A percentile compares a stretch with the other conserved stretches of the same genome.
phyloP scores from a whole-genome alignment of 1,139 yeast genomes.

The Spathaspora sp. region DNA sequence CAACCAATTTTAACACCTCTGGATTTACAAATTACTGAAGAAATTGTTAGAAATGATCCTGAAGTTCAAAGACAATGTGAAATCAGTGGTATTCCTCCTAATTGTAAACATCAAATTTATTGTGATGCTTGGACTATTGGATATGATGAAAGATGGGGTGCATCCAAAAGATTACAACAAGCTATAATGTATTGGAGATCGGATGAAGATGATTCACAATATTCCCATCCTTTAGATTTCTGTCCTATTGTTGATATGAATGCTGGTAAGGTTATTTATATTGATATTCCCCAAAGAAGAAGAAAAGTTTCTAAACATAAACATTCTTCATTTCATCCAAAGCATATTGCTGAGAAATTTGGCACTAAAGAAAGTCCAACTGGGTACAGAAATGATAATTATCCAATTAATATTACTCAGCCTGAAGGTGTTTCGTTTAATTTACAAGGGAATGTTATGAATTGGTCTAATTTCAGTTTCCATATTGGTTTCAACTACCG shows the following conservation, averaged over 20 bases:
- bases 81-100: slow-evolving; percentile 62
- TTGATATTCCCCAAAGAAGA: slow-evolving; percentile 75
- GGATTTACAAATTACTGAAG: slow-evolving; percentile 65
- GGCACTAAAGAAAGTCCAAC: slow-evolving; percentile 51
- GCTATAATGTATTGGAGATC: slow-evolving; percentile 77
- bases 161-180: slow-evolving; percentile 73
- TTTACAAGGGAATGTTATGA: slow-evolving; percentile 65
- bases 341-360: slow-evolving; percentile 56
- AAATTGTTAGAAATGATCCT: slow-evolving; percentile 64
- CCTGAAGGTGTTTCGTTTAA: slow-evolving; percentile 81
- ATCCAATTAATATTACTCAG: slow-evolving; percentile 68
- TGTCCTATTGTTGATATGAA: slow-evolving; percentile 81
- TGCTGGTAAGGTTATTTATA: slow-evolving; percentile 62
- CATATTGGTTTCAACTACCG: slow-evolving; percentile 84
- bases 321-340: slow-evolving; percentile 69
- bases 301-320: slow-evolving; percentile 67
- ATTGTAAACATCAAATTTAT: slow-evolving; percentile 68
- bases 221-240: slow-evolving; percentile 81
- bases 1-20: slow-evolving; percentile 76
- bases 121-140: slow-evolving; percentile 90
- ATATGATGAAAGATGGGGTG: slow-evolving; percentile 82
- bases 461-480: slow-evolving; percentile 74
- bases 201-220: slow-evolving; percentile 78
- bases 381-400: slow-evolving; percentile 58
- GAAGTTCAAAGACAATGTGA: slow-evolving; percentile 71